phyloP scores from a whole-genome alignment of 306 rosid genomes.

The Cicer yamashitae region DNA sequence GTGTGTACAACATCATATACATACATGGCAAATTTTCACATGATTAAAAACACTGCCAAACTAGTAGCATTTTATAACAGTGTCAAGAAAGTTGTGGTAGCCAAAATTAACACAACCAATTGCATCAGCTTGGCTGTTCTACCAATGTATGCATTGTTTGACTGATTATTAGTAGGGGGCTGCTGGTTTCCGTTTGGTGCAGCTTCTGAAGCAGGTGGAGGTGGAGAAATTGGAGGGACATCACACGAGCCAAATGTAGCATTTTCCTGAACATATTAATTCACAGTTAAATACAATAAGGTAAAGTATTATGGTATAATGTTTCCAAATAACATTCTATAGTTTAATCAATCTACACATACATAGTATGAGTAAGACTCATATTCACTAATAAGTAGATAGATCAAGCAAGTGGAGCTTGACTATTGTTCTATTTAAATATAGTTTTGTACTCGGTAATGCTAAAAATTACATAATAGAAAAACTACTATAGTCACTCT shows the following conservation, averaged over 20 bases:
- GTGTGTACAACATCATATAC: background rate
- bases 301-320: background rate
- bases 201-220: constrained; percentile 73
- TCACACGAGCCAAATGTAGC: constrained; percentile 73
- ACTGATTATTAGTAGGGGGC: background rate
- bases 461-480: too few relatives aligned
- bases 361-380: too few relatives aligned
- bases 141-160: constrained; percentile 46
- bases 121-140: constrained; percentile 54
- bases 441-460: too few relatives aligned
- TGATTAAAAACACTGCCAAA: constrained; percentile 39
- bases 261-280: constrained; percentile 59
- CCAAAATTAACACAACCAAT: constrained; percentile 52
- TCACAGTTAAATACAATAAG: constrained; percentile 3
- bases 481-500: too few relatives aligned
- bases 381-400: too few relatives aligned
- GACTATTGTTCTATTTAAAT: too few relatives aligned
- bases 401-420: too few relatives aligned
- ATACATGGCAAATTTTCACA: constrained; percentile 40
- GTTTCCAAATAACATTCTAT: background rate
- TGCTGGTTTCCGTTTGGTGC: constrained; percentile 32
- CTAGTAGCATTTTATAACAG: constrained; percentile 46
- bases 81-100: constrained; percentile 42
- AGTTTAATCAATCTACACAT: background rate
- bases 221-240: constrained; percentile 83